These are phyloP conservation scores for Curvularia spicifera DNA, from an alignment of 2,329 filamentous ascomycete genomes.

Conservation along the genomic window DNA sequence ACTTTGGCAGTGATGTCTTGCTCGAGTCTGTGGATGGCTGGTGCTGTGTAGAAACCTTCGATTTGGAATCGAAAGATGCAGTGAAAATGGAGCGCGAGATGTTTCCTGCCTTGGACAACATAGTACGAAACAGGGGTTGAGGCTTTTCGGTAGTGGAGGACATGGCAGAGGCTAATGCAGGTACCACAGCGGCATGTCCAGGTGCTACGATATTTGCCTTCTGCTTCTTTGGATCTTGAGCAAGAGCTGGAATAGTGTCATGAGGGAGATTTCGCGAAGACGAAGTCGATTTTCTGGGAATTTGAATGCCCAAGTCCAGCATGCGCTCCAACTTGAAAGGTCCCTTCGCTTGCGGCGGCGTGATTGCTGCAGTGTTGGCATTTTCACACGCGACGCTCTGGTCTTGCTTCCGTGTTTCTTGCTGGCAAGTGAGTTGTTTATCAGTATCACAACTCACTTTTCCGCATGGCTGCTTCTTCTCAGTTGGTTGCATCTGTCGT, in stretches of 20 bases:
- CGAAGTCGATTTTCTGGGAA: background rate
- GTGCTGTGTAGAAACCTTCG: slow-evolving; percentile 19
- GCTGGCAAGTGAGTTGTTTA: background rate
- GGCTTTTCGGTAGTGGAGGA: background rate
- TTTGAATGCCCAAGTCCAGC: background rate
- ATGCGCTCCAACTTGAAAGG: background rate
- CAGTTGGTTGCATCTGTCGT: slow-evolving; percentile 1
- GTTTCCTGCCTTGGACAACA: slow-evolving; percentile 11
- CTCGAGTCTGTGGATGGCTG: background rate
- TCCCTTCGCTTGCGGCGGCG: background rate
- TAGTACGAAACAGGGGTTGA: slow-evolving; percentile 1
- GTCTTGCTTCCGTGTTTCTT: slow-evolving; percentile 1
- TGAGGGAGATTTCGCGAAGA: slow-evolving; percentile 1
- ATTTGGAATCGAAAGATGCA: slow-evolving; percentile 16
- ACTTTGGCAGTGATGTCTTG: background rate
- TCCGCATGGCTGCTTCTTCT: too few relatives aligned
- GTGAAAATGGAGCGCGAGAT: slow-evolving; percentile 24
- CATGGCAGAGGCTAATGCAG: background rate
- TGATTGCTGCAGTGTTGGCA: background rate
- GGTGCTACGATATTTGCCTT: background rate
- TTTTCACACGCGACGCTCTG: background rate
- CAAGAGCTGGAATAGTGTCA: background rate
- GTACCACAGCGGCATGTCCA: background rate
- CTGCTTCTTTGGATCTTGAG: background rate
- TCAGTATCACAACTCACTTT: background rate